Evolutionary conservation across 176 grass and related monocot genomes (phyloP), one percentile per base, ranked within the genome.

Genomic region (Ensete ventricosum): DNA sequence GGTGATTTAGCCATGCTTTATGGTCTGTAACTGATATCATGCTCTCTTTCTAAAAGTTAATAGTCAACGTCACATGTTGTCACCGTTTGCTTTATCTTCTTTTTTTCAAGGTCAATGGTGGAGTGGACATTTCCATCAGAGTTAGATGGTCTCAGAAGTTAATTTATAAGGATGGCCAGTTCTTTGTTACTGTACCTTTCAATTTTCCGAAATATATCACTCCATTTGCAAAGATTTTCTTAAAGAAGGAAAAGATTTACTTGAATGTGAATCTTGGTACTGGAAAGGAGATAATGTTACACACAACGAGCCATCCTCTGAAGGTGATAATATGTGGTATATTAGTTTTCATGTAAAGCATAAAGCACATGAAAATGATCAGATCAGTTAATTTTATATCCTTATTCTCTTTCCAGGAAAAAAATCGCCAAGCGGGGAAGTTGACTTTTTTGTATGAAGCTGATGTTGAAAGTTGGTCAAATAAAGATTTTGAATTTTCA

Each of bases 111-210:
- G 82, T 91, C 76, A 80, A 91, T 79, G 95, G 95, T 74, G 95
- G 95, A 82, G 79, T 81, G 8, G 90, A 99, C 81, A 82, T 99
- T 76, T 87, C 62, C 58, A 74, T 88, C 52, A 91, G 84, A 64
- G 58, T 94, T 67, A 88, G 63, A 77, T 99, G 95, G 95, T 91
- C 95, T 71, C 95, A 99, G 82, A 99, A 91, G 82, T 78, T 99
- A 62, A 59, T 76, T 11, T 99, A 91, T 75, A 87, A 86, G 19
- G 88, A 81, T 77, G 95, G 88, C 0, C 77, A 64, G 19, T 99
- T 99, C 82, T 84, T 84, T 34, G 82, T 99, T 53, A 78, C 78
- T 16, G 82, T 94, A 81, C 95, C 95, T 58, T 91, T 91, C 75
- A 82, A 71, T 53, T 99, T 91, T 82, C 91, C 91, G 75, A 82